Conservation (phyloP, 352 stramenopile genomes). For the Aphanomyces stellatus region DNA sequence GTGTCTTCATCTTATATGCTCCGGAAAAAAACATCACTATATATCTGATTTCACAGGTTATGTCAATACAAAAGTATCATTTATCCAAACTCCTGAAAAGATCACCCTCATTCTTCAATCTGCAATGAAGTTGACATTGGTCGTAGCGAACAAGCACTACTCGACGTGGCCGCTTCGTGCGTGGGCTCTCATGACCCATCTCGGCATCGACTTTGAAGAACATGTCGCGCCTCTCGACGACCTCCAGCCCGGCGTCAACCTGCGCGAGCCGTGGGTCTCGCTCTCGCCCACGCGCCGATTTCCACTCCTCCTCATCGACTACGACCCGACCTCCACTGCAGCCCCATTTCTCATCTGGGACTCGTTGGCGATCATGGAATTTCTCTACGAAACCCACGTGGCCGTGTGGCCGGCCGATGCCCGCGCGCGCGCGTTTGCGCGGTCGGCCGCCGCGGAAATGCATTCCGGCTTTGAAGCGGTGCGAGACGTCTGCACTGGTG, state of each 20-base stretch:
- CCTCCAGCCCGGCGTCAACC: neutral
- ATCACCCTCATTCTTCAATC: no score
- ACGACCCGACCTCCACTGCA: neutral
- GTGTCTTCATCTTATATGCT: no score
- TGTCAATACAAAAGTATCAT: no score
- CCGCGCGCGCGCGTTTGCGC: neutral
- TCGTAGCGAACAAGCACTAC: slow-evolving; percentile 6
- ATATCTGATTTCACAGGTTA: no score
- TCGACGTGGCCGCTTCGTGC: slow-evolving; percentile 3
- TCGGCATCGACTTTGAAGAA: neutral
- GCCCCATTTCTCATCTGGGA: neutral
- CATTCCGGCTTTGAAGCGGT: neutral
- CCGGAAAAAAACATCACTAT: no score
- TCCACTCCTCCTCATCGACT: neutral
- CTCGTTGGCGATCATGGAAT: neutral
- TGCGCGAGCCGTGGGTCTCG: neutral
- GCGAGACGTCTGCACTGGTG: neutral
- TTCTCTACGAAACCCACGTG: neutral
- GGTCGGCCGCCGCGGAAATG: neutral
- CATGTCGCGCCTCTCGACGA: neutral
- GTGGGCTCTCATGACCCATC: neutral
- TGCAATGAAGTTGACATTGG: neutral
- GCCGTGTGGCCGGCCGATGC: neutral
- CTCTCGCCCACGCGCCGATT: neutral
- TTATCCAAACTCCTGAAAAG: no score